These are phyloP conservation scores for Pichia nanzhaoensis DNA, from an alignment of 805 yeast genomes.

Conservation along the genomic window DNA sequence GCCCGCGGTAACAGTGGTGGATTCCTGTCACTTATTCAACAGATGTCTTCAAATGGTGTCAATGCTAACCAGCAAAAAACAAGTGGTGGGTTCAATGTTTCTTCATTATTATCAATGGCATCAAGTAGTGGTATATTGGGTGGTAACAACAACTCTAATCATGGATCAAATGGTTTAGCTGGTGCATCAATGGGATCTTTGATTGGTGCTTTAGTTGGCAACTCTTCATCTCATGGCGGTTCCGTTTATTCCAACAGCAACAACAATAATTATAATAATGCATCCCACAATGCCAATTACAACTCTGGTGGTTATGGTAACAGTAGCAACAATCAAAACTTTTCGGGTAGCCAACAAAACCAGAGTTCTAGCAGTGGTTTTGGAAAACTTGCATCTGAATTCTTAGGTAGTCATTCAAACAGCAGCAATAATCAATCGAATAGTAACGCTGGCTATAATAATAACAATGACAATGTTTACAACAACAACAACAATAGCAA, in stretches of 20 bases:
- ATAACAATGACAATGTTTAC: too few relatives aligned
- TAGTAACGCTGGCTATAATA: too few relatives aligned
- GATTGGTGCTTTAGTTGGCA: constrained; percentile 15
- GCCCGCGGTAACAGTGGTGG: constrained; percentile 15
- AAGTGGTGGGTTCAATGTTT: constrained; percentile 26
- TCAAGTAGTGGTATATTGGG: constrained; percentile 6
- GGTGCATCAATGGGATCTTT: constrained; percentile 19
- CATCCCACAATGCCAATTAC: not conserved
- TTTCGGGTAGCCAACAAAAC: too few relatives aligned
- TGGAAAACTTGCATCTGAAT: too few relatives aligned
- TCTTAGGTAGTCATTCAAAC: too few relatives aligned
- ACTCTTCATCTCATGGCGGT: not conserved
- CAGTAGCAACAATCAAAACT: not conserved
- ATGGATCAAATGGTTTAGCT: constrained; percentile 1
- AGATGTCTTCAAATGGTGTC: constrained; percentile 23
- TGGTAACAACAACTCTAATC: constrained; percentile 2
- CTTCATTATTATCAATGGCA: constrained; percentile 17
- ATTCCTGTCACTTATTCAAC: constrained; percentile 23
- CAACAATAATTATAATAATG: constrained; percentile 3
- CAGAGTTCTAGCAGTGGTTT: too few relatives aligned
- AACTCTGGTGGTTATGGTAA: constrained; percentile 1
- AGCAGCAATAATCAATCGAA: too few relatives aligned
- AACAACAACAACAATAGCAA: too few relatives aligned
- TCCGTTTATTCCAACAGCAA: not conserved
- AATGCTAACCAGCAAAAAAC: constrained; percentile 17